Evolutionary conservation across 1,284 basidiomycete genomes (phyloP).

Genomic region (Ustilago bromivora): DNA sequence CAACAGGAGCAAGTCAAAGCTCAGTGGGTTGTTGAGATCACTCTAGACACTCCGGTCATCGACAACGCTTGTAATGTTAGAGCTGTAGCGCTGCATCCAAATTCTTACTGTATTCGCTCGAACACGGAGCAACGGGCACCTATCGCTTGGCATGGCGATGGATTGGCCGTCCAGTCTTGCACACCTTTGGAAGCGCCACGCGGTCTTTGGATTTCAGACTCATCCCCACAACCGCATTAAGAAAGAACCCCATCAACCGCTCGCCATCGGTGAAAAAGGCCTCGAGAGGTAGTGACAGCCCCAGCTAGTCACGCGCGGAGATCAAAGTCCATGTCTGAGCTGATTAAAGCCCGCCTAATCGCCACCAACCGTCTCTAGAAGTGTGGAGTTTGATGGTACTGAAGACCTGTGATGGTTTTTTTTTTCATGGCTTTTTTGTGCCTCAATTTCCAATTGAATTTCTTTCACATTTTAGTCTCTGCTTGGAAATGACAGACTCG

Average conservation of each 20-base stretch:
- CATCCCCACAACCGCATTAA: not conserved
- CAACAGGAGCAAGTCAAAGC: not conserved
- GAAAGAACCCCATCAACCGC: not conserved
- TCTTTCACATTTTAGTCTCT: too few species aligned
- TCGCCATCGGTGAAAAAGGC: not conserved
- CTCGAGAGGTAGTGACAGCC: not conserved
- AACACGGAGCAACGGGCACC: too few species aligned
- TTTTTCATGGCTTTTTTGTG: too few species aligned
- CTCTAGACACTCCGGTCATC: not conserved
- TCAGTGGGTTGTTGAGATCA: not conserved
- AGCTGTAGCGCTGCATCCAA: not conserved
- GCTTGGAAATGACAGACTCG: too few species aligned
- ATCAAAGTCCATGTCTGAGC: conserved; percentile 2
- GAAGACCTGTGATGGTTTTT: not conserved
- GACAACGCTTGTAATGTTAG: not conserved
- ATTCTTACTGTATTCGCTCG: too few species aligned
- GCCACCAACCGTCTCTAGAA: conserved; percentile 6
- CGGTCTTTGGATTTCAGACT: not conserved
- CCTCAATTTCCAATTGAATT: too few species aligned
- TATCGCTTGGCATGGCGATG: not conserved
- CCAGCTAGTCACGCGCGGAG: not conserved
- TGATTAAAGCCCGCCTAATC: conserved; percentile 11
- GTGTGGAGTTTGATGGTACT: not conserved
- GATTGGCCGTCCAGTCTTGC: not conserved
- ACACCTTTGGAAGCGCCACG: not conserved